Percentiles rank a stretch among this genome's conserved stretches.
Conservation (phyloP, 2,329 filamentous ascomycete species). For the Beauveria sp. region DNA sequence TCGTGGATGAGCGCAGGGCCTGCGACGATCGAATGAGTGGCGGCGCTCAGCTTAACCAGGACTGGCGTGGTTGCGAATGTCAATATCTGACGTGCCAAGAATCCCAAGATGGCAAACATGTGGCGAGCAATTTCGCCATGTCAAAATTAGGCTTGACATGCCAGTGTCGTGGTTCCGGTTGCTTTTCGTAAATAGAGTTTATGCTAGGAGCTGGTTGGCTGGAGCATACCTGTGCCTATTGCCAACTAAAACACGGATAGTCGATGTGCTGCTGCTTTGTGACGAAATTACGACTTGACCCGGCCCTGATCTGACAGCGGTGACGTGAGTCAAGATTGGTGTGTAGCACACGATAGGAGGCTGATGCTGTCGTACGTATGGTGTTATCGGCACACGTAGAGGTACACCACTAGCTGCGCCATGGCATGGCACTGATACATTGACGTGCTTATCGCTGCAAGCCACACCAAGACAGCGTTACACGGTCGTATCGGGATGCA, state of each 20-base stretch:
- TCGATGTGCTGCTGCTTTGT: neutral
- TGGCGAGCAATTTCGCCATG: slow-evolving; percentile 9
- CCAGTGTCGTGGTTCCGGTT: neutral
- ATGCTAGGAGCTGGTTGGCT: neutral
- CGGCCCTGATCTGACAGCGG: neutral
- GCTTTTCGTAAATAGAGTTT: slow-evolving; percentile 8
- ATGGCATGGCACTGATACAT: slow-evolving; percentile 1
- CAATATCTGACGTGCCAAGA: neutral
- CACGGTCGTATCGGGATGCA: neutral
- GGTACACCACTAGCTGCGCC: neutral
- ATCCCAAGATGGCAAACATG: slow-evolving; percentile 1
- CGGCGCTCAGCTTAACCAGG: neutral
- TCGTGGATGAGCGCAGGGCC: neutral
- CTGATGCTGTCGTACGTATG: neutral
- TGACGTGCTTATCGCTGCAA: slow-evolving; percentile 3
- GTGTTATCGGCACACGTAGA: slow-evolving; percentile 4
- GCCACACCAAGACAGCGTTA: neutral
- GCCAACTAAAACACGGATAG: neutral
- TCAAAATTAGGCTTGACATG: neutral
- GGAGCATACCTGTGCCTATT: neutral
- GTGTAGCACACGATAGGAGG: neutral
- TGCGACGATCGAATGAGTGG: neutral
- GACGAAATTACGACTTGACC: neutral
- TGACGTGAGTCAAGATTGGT: neutral
- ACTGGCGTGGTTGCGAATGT: neutral